phyloP scores from a whole-genome alignment of 768 basidiomycete genomes.

The Suillus decipiens region DNA sequence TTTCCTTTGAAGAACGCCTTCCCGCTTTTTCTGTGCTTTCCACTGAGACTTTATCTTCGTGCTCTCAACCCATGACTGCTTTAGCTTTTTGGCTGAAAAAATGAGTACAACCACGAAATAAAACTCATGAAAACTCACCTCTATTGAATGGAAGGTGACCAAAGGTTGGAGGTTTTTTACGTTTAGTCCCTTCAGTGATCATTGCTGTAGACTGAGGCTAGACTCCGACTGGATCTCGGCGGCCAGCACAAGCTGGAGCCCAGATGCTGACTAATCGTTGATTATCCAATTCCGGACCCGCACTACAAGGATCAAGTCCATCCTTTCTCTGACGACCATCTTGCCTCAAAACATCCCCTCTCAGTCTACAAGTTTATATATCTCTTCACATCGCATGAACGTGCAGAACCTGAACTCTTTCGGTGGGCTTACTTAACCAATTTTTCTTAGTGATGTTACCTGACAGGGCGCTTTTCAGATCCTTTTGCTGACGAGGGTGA shows the following conservation, averaged over 20 bases:
- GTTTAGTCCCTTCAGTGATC: conserved; percentile 17
- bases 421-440: conserved; percentile 44
- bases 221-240: conserved; percentile 13
- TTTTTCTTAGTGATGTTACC: conserved; percentile 1
- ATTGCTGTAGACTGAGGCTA: conserved; percentile 1
- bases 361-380: conserved; percentile 46
- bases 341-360: conserved; percentile 39
- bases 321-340: conserved; percentile 28
- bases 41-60: conserved; percentile 79
- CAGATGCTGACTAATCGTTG: conserved; percentile 13
- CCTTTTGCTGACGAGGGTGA: conserved; percentile 96
- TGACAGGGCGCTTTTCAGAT: conserved; percentile 52
- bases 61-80: conserved; percentile 76
- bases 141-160: conserved; percentile 61
- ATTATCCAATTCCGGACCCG: conserved; percentile 27
- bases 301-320: conserved; percentile 14
- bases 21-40: conserved; percentile 66
- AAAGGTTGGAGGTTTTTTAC: conserved; percentile 69
- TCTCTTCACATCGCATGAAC: conserved; percentile 80
- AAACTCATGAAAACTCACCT: conserved; percentile 44
- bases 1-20: conserved; percentile 31
- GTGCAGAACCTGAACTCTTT: conserved; percentile 87
- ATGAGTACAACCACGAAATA: not conserved
- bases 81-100: conserved; percentile 71
- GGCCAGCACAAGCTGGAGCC: conserved; percentile 21